A percentile compares a stretch with the other conserved stretches of the same genome.
These are phyloP conservation scores for Cercospora berteroae DNA, from an alignment of 2,329 filamentous ascomycete species.

Conservation along the genomic window DNA sequence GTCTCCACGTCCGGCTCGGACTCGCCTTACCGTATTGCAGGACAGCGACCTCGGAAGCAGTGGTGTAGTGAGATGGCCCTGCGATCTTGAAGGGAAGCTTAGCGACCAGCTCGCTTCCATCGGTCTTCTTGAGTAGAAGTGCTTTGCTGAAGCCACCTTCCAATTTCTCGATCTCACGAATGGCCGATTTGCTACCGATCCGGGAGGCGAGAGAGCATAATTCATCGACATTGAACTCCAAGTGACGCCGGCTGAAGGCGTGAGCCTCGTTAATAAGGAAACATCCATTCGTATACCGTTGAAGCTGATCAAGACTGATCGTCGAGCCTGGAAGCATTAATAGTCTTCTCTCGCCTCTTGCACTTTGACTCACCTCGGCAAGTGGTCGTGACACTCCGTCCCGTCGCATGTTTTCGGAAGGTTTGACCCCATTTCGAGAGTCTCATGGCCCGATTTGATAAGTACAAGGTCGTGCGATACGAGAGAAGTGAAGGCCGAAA, in stretches of 20 bases:
- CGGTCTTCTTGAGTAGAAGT: slow-evolving; percentile 32
- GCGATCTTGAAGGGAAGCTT: slow-evolving; percentile 37
- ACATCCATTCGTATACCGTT: background rate
- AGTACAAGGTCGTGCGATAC: too few species aligned
- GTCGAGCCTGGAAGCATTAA: background rate
- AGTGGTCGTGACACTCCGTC: background rate
- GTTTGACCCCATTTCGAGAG: background rate
- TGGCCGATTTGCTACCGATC: slow-evolving; percentile 25
- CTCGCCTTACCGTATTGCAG: slow-evolving; percentile 28
- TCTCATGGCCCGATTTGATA: background rate
- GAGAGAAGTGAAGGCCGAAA: too few species aligned
- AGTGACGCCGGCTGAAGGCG: slow-evolving; percentile 30
- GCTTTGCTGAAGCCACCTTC: slow-evolving; percentile 39
- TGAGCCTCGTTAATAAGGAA: background rate
- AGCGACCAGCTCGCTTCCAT: slow-evolving; percentile 36
- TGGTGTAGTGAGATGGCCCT: slow-evolving; percentile 33
- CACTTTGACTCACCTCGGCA: background rate
- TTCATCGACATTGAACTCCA: slow-evolving; percentile 34
- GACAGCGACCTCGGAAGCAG: slow-evolving; percentile 36
- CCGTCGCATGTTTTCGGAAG: background rate
- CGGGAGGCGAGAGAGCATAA: slow-evolving; percentile 34
- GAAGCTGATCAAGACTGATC: background rate
- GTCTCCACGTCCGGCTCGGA: background rate
- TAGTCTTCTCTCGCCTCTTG: background rate
- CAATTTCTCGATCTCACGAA: slow-evolving; percentile 36